These are phyloP conservation scores for Curvularia sp. DNA, from an alignment of 2,329 filamentous ascomycete genomes.

Conservation along the genomic window DNA sequence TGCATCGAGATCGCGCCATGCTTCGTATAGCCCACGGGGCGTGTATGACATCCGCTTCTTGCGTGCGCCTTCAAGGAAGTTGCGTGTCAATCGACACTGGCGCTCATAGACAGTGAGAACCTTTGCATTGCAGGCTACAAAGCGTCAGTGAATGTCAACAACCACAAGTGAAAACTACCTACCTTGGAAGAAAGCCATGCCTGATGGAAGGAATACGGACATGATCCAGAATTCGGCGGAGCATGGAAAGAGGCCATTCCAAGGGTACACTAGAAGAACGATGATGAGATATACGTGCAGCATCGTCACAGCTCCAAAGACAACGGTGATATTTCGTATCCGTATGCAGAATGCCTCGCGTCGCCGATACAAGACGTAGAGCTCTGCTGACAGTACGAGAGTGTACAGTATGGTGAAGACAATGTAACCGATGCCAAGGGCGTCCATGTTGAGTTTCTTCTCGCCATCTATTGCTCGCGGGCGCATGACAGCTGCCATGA, in stretches of 20 bases:
- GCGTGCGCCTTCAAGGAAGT: conserved; percentile 47
- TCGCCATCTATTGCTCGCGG: conserved; percentile 41
- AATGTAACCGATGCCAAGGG: conserved; percentile 45
- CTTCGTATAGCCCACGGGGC: conserved; percentile 39
- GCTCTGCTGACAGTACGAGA: conserved; percentile 38
- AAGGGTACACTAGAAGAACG: conserved; percentile 48
- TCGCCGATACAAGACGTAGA: conserved; percentile 41
- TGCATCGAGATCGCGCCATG: conserved; percentile 43
- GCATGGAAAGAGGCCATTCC: conserved; percentile 47
- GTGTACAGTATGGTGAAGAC: conserved; percentile 45
- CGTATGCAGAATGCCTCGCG: conserved; percentile 44
- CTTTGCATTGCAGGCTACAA: conserved; percentile 46
- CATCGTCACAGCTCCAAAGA: conserved; percentile 45
- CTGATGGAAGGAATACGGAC: conserved; percentile 48
- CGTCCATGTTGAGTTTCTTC: conserved; percentile 39
- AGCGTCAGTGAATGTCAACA: not conserved
- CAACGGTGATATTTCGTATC: conserved; percentile 44
- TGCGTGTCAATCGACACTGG: conserved; percentile 43
- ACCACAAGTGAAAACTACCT: not conserved
- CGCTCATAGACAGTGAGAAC: conserved; percentile 48
- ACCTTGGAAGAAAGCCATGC: conserved; percentile 53
- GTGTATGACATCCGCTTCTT: conserved; percentile 44
- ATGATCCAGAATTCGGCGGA: conserved; percentile 52
- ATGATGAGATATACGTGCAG: conserved; percentile 49
- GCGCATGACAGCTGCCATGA: conserved; percentile 41